These are phyloP conservation scores for Passalora sequoiae DNA, from an alignment of 2,329 filamentous ascomycete species.

Conservation along the genomic window DNA sequence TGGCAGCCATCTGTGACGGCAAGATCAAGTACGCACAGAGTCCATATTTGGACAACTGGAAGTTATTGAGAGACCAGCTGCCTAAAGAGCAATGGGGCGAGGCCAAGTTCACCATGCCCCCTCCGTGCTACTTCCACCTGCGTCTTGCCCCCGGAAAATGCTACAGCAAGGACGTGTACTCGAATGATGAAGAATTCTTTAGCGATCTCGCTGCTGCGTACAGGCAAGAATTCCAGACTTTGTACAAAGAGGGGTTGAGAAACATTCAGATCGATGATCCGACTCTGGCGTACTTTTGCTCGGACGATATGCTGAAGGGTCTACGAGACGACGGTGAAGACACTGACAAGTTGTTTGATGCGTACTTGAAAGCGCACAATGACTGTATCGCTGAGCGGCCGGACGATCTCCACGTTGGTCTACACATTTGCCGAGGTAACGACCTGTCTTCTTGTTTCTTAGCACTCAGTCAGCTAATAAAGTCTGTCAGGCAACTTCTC, in stretches of 20 bases:
- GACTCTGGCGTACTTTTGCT: constrained; percentile 38
- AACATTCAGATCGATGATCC: constrained; percentile 38
- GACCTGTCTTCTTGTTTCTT: background rate
- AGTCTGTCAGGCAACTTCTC: constrained; percentile 34
- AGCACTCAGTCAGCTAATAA: constrained; percentile 1
- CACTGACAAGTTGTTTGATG: constrained; percentile 34
- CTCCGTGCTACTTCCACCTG: constrained; percentile 36
- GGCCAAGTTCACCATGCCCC: constrained; percentile 38
- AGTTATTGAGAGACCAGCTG: constrained; percentile 30
- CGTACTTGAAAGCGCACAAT: constrained; percentile 37
- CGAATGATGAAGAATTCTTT: constrained; percentile 34
- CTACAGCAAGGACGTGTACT: constrained; percentile 33
- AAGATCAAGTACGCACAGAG: constrained; percentile 34
- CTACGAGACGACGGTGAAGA: constrained; percentile 34
- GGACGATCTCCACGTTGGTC: constrained; percentile 35
- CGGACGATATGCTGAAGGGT: constrained; percentile 34
- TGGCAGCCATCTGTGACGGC: constrained; percentile 35
- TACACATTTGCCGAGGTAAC: constrained; percentile 37
- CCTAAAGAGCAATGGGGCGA: constrained; percentile 33
- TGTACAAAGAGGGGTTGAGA: constrained; percentile 33
- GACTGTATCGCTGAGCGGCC: constrained; percentile 34
- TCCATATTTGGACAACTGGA: constrained; percentile 37
- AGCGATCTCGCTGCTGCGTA: constrained; percentile 34
- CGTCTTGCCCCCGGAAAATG: constrained; percentile 35
- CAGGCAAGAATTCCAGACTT: constrained; percentile 34